A percentile compares a stretch with the other conserved stretches of the same genome.
Conservation (phyloP, 495 filamentous ascomycete genomes). For the Astrocystis sublimbata region DNA sequence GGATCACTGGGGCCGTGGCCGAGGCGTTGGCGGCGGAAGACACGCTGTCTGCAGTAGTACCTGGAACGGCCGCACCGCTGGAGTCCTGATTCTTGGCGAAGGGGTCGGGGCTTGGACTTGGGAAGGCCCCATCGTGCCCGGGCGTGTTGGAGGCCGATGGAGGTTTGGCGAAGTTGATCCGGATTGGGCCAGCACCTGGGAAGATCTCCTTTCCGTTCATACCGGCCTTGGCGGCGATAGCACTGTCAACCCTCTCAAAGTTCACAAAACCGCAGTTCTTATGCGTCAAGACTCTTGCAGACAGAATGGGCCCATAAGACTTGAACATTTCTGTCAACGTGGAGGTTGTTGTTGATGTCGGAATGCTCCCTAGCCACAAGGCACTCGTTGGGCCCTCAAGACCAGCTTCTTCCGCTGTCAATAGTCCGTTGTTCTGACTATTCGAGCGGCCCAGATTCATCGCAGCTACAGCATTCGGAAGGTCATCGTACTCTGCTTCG, state of each 20-base stretch:
- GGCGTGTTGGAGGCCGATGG: conserved; percentile 85
- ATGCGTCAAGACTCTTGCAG: conserved; percentile 90
- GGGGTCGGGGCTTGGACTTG: conserved; percentile 94
- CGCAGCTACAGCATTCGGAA: conserved; percentile 71
- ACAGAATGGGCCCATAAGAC: conserved; percentile 85
- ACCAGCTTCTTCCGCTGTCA: conserved; percentile 69
- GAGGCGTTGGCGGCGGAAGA: conserved; percentile 38
- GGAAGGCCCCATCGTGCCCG: conserved; percentile 75
- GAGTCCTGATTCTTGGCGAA: conserved; percentile 57
- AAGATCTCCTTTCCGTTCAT: conserved; percentile 98
- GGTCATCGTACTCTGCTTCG: conserved; percentile 68
- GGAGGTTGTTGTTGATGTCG: conserved; percentile 92
- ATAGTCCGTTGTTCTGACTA: conserved; percentile 56
- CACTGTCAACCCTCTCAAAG: conserved; percentile 86
- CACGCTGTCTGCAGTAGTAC: conserved; percentile 37
- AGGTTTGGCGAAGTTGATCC: conserved; percentile 96
- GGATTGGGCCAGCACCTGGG: conserved; percentile 89
- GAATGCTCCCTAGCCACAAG: conserved; percentile 96
- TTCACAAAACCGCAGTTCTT: conserved; percentile 99
- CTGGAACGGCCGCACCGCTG: conserved; percentile 45
- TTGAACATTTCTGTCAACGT: conserved; percentile 93
- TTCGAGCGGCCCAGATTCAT: conserved; percentile 70
- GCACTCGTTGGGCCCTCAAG: conserved; percentile 90
- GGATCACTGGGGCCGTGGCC: conserved; percentile 62
- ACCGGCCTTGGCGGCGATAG: conserved; percentile 78